These are phyloP conservation scores for Cladophialophora bantiana DNA, from an alignment of 2,329 filamentous ascomycete genomes.

Conservation along the genomic window DNA sequence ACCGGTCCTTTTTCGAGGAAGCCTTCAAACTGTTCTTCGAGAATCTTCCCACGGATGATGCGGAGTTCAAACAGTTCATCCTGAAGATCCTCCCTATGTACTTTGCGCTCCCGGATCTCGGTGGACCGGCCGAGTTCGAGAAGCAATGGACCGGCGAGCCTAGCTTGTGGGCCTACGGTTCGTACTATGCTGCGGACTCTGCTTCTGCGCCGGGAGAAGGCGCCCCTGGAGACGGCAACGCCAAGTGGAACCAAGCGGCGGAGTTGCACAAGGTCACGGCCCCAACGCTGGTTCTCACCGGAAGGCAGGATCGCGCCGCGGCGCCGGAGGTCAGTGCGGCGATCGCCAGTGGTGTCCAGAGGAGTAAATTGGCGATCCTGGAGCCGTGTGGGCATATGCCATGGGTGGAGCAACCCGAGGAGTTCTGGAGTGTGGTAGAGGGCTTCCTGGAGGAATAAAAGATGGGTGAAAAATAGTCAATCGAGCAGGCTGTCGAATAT, in stretches of 20 bases:
- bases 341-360: constrained; percentile 35
- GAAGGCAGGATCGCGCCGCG: constrained; percentile 41
- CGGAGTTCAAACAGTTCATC: constrained; percentile 35
- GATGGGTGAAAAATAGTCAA: no score
- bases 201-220: constrained; percentile 6
- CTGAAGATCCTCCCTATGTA: constrained; percentile 40
- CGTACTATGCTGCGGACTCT: constrained; percentile 25
- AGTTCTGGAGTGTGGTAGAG: constrained; percentile 28
- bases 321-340: constrained; percentile 35
- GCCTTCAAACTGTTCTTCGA: constrained; percentile 20
- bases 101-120: constrained; percentile 39
- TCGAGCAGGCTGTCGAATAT: no score
- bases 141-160: constrained; percentile 10
- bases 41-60: constrained; percentile 29
- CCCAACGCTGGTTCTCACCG: constrained; percentile 42
- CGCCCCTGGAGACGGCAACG: constrained; percentile 35
- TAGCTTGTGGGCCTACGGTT: constrained; percentile 31
- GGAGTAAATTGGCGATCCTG: constrained; percentile 31
- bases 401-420: constrained; percentile 41
- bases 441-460: constrained; percentile 31
- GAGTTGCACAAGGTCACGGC: constrained; percentile 39
- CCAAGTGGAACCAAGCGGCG: constrained; percentile 18
- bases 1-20: constrained; percentile 33
- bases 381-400: constrained; percentile 43
- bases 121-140: constrained; percentile 28